Base-by-base conservation (phyloP, 2,329 filamentous ascomycete species). In the Trichoderma breve region DNA sequence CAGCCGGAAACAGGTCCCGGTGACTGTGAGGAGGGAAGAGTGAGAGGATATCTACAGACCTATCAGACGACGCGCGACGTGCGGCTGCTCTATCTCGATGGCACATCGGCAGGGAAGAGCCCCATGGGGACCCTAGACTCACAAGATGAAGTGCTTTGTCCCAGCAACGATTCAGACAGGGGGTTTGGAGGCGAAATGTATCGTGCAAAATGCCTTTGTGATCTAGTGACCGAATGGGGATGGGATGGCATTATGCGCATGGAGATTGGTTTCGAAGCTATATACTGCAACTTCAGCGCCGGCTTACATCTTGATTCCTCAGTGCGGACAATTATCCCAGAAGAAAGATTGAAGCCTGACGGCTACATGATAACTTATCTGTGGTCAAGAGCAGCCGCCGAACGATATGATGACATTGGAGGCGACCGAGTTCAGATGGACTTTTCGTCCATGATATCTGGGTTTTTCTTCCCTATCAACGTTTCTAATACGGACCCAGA, bases 201-300 rank as follows among this genome's bases (percentile, higher is more conserved):
- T 2, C 87, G 91, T 7, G 90, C 90, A 0, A 63, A 75, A 1
- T 82, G 83, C 1, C 79, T 92, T 1, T 93, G 92, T 78, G 79
- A 84, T 0, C 75, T 91, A 11, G 84, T 87, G 11, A 79, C 58
- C 72, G 79, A 76, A 69, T 88, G 78, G 90, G 87, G 87, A 11
- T 83, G 92, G n/a, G 88, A 92, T 75, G 90, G 89, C 0, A 83
- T 92, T 26, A 79, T 93, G 2, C 86, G 91, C 12, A 90, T 90
- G 85, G 91, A 93, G 76, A 85, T 86, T 21, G 91, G 91, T 0
- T 93, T 93, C 74, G 91, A 93, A 79, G 84, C 92, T 68, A 91
- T 93, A 64, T 82, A 91, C 24, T 93, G 91, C 78, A 82, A 90
- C 68, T 93, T 93, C 60, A 74, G 75, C 11, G 74, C 81, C 3